Base-by-base conservation (phyloP, 2,329 filamentous ascomycete species). In the Chaetomium sp. region DNA sequence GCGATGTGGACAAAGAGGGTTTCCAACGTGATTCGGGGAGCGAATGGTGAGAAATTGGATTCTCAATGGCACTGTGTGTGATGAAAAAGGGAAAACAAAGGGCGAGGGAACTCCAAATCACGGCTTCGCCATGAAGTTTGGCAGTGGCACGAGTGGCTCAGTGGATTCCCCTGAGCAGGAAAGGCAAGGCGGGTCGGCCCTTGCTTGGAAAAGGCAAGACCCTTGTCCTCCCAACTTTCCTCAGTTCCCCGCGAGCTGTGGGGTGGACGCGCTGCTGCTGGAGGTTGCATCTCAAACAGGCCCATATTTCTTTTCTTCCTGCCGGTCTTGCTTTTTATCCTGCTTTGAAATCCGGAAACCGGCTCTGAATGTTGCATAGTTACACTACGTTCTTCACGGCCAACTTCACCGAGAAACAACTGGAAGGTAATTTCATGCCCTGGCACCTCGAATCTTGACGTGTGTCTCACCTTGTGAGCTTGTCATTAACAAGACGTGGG, bases 181-280 rank as follows among this genome's bases (percentile, higher is more conserved):
- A 47, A 32, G 38, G 54, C 40, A 44, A 53, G 41, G 49, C 45
- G 50, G 44, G 49, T 55, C 49, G 44, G 36, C 42, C 38, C 42
- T 10, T 10, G 14, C 45, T 49, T 49, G 6, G 40, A 56, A 55
- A 35, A 6, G 40, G 54, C 14, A 52, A 48, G 14, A 37, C 55
- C 51, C 51, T 53, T 42, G 50, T 9, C n/a, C 8, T 44, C 38
- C 47, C 12, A 14, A 4, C 14, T 37, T 34, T 11, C n/a, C 27
- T 35, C 5, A 6, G 6, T 14, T 19, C 48, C 48, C 48, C 48
- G 37, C 48, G 36, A 8, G 44, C 2, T 19, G 45, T 37, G 52
- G 44, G 36, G 42, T 48, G 51, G 12, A 19, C 40, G 12, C 12
- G 42, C 11, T 42, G 40, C 10, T 14, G 40, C 40, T 12, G 11